Base-by-base conservation (phyloP, 768 basidiomycete genomes). In the Mycena galericulata region DNA sequence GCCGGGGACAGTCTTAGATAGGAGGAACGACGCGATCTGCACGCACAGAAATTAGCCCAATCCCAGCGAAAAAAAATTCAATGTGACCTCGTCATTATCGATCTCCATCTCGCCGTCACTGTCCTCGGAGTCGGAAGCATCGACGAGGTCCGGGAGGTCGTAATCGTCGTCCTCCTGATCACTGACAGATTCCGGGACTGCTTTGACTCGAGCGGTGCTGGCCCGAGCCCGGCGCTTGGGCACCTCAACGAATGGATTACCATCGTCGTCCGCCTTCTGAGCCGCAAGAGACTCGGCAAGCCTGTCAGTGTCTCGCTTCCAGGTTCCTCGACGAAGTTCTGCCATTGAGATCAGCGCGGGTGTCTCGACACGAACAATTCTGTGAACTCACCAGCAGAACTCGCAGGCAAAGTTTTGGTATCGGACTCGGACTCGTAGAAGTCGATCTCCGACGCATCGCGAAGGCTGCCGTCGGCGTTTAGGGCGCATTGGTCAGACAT, bases 381-480 rank as follows among this genome's bases (percentile, higher is more conserved):
- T 29, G 18, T 4, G 26, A 43, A 46, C 40, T 45, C 5, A 56
- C 53, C 45, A n/a, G 12, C 20, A 3, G 27, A 26, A 7, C 15
- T 24, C 11, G 22, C 32, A 6, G 53, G 30, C 2, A 63, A 17
- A 34, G 53, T 11, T n/a, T 40, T 55, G 11, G 54, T 54, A 14
- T 64, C 62, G n/a, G 62, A 64, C 30, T 64, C 62, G 3, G 62
- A 64, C 36, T 56, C 53, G 34, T 64, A 64, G 41, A 64, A 64
- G 5, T 20, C 22, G 17, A 54, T 55, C 4, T 43, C 40, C 15
- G 62, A 54, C 18, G 62, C 51, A 22, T 41, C 40, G 3, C 6
- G 5, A 32, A 62, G 62, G 50, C 32, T 54, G 2, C 62, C 62
- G 20, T 26, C 20, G 2, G 26, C 50, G 41, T 54, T n/a, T n/a